phyloP scores from a whole-genome alignment of 2,329 filamentous ascomycete genomes.

The Cercospora beticola region DNA sequence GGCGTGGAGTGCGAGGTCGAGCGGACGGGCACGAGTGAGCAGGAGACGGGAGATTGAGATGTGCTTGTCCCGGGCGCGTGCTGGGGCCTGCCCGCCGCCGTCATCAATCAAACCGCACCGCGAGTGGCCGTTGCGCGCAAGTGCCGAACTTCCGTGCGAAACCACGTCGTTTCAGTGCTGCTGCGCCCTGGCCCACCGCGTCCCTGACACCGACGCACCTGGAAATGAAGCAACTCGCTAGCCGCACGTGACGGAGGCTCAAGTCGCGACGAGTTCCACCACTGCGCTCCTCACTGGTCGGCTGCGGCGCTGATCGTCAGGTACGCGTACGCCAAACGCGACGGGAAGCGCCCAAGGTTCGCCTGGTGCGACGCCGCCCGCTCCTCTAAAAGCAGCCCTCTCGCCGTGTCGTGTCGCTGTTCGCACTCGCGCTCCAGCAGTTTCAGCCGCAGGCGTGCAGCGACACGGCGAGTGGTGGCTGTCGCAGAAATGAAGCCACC shows the following conservation, averaged over 20 bases:
- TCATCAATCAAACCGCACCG: background rate
- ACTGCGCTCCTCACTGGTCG: background rate
- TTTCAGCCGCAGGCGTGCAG: background rate
- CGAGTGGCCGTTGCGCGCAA: background rate
- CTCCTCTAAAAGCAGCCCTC: background rate
- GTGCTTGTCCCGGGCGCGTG: background rate
- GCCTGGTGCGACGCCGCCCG: background rate
- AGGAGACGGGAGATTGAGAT: background rate
- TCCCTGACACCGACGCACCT: background rate
- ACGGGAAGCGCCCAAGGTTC: background rate
- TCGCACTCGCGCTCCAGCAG: background rate
- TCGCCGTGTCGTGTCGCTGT: background rate
- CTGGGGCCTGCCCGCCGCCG: background rate
- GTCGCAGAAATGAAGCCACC: background rate
- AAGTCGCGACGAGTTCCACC: background rate
- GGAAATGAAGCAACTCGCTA: background rate
- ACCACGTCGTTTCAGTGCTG: conserved; percentile 1
- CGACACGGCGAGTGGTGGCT: background rate
- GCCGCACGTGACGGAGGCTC: background rate
- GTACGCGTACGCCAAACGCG: background rate
- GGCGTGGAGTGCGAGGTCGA: background rate
- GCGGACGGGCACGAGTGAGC: background rate
- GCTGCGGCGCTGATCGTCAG: conserved; percentile 1
- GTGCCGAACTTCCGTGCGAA: background rate
- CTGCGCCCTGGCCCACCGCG: background rate